Evolutionary conservation across 371 early-diverging fungal species (phyloP), one percentile per base, ranked within the genome.

Genomic region (Synchytrium microbalum): DNA sequence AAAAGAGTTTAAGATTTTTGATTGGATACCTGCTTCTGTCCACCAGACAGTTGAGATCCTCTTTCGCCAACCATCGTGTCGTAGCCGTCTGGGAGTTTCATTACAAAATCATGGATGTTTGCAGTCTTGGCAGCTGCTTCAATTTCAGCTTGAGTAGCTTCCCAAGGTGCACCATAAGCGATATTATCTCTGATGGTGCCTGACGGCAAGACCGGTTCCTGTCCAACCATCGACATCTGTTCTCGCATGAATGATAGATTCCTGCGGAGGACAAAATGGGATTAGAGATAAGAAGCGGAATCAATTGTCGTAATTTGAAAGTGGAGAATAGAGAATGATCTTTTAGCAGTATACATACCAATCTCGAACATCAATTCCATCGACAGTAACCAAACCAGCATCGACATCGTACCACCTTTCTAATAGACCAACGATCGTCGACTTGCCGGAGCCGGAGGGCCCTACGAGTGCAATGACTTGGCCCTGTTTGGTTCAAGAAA

Each of bases 121-220:
- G 74, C 74, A 27, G 51, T 46, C 33, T 64, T 58, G 31, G 76
- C 73, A 0, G 78, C 60, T 28, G 71, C 67, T 25, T 66, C 54
- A 10, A 82, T 55, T 27, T 69, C 59, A 32, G 67, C 57, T 13
- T 57, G 16, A 13, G 13, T 57, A 13, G 25, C 57, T 51, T n/a
- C 51, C 51, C 51, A 51, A n/a, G 14, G 51, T 8, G 23, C 24
- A 8, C 92, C 90, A 69, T 83, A 76, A 23, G 83, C 63, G 46
- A 94, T 80, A 74, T 95, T 95, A 69, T 91, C 85, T 61, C 77
- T 74, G 61, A 94, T 86, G 27, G 88, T 86, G 51, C 84, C 85
- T 56, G 88, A 86, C 75, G 92, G 93, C 24, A 94, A 74, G 24
- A 87, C 82, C 24, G 94, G 94, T 65, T 93, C 93, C 74, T 92